Conservation (phyloP, 306 rosid species). For the Vigna hirtella region DNA sequence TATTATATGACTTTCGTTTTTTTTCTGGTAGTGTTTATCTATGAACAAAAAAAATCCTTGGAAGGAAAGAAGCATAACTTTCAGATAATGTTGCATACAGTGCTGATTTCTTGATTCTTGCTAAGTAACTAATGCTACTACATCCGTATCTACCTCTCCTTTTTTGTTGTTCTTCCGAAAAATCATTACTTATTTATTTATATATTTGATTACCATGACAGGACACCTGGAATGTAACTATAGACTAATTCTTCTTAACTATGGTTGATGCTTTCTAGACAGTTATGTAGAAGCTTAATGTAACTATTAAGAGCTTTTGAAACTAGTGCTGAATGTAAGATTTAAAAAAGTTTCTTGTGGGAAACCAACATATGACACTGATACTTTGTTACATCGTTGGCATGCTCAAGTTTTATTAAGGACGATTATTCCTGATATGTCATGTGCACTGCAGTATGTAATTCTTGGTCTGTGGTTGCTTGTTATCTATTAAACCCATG, state of each 20-base stretch:
- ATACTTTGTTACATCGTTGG: not conserved
- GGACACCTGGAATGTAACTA: slow-evolving; percentile 20
- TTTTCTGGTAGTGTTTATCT: too few relatives aligned
- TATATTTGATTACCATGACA: not conserved
- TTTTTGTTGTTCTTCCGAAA: slow-evolving; percentile 1
- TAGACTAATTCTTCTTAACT: slow-evolving; percentile 35
- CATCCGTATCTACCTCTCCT: not conserved
- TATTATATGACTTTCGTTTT: too few relatives aligned
- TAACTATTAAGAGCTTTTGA: slow-evolving; percentile 13
- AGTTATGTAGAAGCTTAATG: not conserved
- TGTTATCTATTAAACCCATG: slow-evolving; percentile 19
- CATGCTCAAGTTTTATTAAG: not conserved
- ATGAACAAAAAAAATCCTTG: not conserved
- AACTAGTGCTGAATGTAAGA: not conserved
- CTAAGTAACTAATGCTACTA: not conserved
- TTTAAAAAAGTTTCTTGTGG: not conserved
- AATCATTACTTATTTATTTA: not conserved
- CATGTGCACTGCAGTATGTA: not conserved
- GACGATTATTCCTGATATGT: slow-evolving; percentile 17
- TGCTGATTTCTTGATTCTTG: slow-evolving; percentile 1
- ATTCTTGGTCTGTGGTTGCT: slow-evolving; percentile 5
- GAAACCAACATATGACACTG: not conserved
- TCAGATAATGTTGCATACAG: slow-evolving; percentile 27
- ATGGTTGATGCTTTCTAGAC: not conserved
- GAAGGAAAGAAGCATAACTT: not conserved